Conservation (phyloP, 1,284 basidiomycete species). For the Naganishia liquefaciens region DNA sequence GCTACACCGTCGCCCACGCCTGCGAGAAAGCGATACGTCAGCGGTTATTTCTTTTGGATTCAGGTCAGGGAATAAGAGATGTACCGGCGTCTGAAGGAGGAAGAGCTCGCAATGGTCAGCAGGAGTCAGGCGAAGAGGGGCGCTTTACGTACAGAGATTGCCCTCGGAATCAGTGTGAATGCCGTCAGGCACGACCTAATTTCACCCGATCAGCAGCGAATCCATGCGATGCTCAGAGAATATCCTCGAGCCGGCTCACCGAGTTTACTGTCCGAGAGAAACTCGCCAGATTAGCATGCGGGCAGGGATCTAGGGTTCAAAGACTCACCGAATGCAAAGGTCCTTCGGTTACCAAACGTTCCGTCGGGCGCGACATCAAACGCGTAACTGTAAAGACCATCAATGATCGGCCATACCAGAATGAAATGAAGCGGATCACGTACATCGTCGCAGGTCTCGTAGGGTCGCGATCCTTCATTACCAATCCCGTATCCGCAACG, state of each 20-base stretch:
- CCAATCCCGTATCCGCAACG: conserved; percentile 59
- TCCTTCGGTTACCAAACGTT: conserved; percentile 64
- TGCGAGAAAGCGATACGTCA: conserved; percentile 38
- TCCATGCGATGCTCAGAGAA: background rate
- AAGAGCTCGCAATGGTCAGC: background rate
- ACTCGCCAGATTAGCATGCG: no score
- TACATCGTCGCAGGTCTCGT: conserved; percentile 70
- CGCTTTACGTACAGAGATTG: conserved; percentile 61
- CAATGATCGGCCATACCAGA: no score
- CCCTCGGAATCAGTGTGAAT: conserved; percentile 63
- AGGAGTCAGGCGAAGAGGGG: background rate
- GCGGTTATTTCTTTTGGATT: no score
- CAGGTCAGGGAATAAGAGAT: no score
- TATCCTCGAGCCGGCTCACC: background rate
- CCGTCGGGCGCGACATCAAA: conserved; percentile 66
- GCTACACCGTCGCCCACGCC: conserved; percentile 72
- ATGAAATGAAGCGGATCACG: conserved; percentile 37
- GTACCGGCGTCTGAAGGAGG: background rate
- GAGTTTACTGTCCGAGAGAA: background rate
- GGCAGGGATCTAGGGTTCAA: background rate
- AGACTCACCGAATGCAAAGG: conserved; percentile 68
- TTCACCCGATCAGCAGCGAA: background rate
- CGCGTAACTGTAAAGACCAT: conserved; percentile 59
- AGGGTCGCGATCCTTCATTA: conserved; percentile 50
- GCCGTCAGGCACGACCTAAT: conserved; percentile 39